Base-by-base conservation (phyloP, 2,329 filamentous ascomycete species). In the Cryphonectria radicalis region DNA sequence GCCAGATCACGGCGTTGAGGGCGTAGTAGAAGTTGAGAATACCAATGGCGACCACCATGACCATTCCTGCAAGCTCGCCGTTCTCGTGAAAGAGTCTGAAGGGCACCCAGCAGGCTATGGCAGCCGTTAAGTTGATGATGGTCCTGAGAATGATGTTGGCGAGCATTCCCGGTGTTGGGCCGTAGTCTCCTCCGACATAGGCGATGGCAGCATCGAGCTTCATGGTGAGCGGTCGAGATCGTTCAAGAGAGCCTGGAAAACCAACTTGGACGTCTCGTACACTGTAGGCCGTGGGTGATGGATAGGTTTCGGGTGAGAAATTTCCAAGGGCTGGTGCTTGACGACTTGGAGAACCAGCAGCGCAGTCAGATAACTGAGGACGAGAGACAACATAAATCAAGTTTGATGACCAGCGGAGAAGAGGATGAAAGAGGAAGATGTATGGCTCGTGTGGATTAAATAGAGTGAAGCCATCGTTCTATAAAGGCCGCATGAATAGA, bases 1-100 rank as follows among this genome's bases (percentile, higher is more conserved):
- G 82, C 88, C 88, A 90, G 73, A 88, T 81, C 37, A 87, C 79
- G 0, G 86, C 79, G 78, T 86, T 87, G 79, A 86, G 42, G 68
- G 86, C 77, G 64, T 84, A 85, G 68, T 84, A 76, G 59, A 85
- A n/a, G 78, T 88, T 88, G 76, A 83, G 76, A 67, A 86, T 32
- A 70, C 83, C 79, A 72, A 85, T 80, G 69, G 80, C 82, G 75
- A 79, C 68, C 74, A 88, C 84, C 74, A 88, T 82, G 67, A 87
- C 79, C 71, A 82, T 80, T 53, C 86, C 87, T 1, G 86, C 84
- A 70, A 89, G 83, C 77, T 90, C 88, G 32, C 86, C 84, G 70
- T 87, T 86, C 59, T 82, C 81, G 76, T 81, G 81, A 50, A 90
- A 83, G 0, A 88, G 80, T 3, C 81, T 81, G 3, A 89, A 79